These are phyloP conservation scores for Arabidopsis thaliana DNA, from an alignment of 345 rosid species.

Conservation along the genomic window DNA sequence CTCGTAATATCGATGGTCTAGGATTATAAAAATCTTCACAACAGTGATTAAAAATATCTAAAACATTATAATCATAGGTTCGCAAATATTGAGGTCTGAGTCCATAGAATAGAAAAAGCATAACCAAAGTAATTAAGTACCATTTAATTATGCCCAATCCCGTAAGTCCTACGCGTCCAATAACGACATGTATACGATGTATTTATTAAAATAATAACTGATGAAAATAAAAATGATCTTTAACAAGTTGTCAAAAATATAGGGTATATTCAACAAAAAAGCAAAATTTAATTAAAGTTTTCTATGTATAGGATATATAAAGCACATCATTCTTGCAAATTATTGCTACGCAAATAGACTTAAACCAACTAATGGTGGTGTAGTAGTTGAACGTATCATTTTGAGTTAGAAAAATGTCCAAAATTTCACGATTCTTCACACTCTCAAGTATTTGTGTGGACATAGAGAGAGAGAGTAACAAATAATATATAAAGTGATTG, in stretches of 20 bases:
- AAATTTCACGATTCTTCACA: too few relatives aligned
- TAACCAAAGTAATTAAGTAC: slow-evolving; percentile 12
- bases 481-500: neutral
- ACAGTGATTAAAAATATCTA: neutral
- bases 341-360: too few relatives aligned
- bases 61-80: slow-evolving; percentile 9
- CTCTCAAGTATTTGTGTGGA: neutral
- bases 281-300: too few relatives aligned
- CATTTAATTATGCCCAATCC: slow-evolving; percentile 14
- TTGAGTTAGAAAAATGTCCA: too few relatives aligned
- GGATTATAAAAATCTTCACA: slow-evolving; percentile 18
- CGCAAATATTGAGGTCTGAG: slow-evolving; percentile 1
- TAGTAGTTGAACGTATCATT: too few relatives aligned
- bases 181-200: slow-evolving; percentile 1
- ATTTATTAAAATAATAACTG: neutral
- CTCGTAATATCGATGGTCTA: slow-evolving; percentile 4
- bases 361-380: too few relatives aligned
- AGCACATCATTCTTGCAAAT: neutral
- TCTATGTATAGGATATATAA: too few relatives aligned
- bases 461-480: neutral
- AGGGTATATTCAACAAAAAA: too few relatives aligned
- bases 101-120: slow-evolving; percentile 24
- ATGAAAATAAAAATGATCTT: neutral
- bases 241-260: too few relatives aligned
- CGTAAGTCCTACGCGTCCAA: slow-evolving; percentile 36